Base-by-base conservation (phyloP, 1,139 yeast genomes). In the Tardiomyces blankii region DNA sequence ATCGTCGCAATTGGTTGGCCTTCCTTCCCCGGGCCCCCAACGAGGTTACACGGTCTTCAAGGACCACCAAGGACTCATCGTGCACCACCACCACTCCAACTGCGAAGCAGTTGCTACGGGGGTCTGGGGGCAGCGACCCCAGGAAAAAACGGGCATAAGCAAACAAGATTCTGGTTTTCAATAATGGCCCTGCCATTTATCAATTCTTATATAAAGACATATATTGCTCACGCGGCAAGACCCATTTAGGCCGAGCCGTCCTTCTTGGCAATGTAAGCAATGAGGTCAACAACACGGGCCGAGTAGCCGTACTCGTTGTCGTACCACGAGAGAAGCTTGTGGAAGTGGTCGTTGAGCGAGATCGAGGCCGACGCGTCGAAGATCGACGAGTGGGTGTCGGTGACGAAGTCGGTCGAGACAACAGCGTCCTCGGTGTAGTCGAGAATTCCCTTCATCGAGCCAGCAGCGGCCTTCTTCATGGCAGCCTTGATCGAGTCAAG, bases 231-330 rank as follows among this genome's bases (percentile, higher is more conserved):
- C 25, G 7, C 25, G 4, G 4, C 7, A 7, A 21, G n/a, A 30
- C 16, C 35, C 4, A 9, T 30, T 45, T 51, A 49, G 38, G 49
- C 50, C 39, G 48, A 46, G 28, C 46, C 62, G 54, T 60, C 65
- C 58, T 54, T 54, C 65, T 74, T 73, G 62, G 89, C 86, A 65
- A 81, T 79, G 77, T 74, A 80, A 70, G 80, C 77, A 66, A 83
- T 73, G 66, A 83, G 78, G 77, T 83, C 93, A 58, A 83, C 89
- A 55, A 83, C 93, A 77, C 94, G 84, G 75, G 87, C 81, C 63
- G 91, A 82, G 86, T 84, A 84, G 68, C 94, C 94, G 75, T 67
- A 84, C 75, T 84, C 94, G 74, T 83, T 83, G 69, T 84, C 94
- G 79, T 83, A 83, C 93, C 93, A 83, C 51, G 91, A 73, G 70